Evolutionary conservation across 1,284 basidiomycete species (phyloP).

Genomic region (Leccinum subspadiceum): DNA sequence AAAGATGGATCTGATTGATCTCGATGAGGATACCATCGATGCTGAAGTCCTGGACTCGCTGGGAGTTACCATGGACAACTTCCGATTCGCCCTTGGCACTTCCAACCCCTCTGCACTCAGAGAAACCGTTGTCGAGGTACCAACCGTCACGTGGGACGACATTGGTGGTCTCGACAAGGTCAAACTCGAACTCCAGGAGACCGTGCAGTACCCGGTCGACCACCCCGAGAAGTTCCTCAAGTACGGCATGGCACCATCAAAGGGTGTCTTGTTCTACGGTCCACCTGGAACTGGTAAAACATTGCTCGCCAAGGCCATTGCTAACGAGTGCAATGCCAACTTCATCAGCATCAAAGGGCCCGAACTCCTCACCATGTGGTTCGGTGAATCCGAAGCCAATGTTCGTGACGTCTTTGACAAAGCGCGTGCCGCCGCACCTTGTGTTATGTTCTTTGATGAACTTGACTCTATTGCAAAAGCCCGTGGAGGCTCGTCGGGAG

Average conservation of each 20-base stretch:
- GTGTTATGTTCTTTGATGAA: conserved; percentile 99
- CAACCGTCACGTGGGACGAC: conserved; percentile 97
- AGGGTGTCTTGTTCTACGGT: conserved; percentile 97
- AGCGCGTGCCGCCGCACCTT: conserved; percentile 96
- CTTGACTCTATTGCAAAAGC: conserved; percentile 98
- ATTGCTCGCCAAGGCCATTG: conserved; percentile 93
- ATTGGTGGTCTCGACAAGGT: conserved; percentile 99
- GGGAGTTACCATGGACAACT: conserved; percentile 91
- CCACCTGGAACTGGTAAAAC: conserved; percentile 98
- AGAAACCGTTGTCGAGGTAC: conserved; percentile 88
- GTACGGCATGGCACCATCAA: conserved; percentile 99
- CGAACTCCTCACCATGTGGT: conserved; percentile 99
- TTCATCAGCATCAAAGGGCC: conserved; percentile 97
- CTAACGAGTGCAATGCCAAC: conserved; percentile 99
- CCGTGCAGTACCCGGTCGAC: conserved; percentile 99
- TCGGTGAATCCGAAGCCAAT: conserved; percentile 99
- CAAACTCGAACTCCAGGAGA: conserved; percentile 99
- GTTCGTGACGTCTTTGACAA: conserved; percentile 99
- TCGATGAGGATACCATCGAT: conserved; percentile 86
- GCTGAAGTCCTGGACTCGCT: conserved; percentile 87
- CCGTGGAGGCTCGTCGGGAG: conserved; percentile 81
- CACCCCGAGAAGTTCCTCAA: conserved; percentile 99
- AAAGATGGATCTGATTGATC: conserved; percentile 86
- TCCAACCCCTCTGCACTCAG: conserved; percentile 86
- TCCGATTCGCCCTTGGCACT: conserved; percentile 83